Base-by-base conservation (phyloP, 257 asterid species). In the Plantago ovata region DNA sequence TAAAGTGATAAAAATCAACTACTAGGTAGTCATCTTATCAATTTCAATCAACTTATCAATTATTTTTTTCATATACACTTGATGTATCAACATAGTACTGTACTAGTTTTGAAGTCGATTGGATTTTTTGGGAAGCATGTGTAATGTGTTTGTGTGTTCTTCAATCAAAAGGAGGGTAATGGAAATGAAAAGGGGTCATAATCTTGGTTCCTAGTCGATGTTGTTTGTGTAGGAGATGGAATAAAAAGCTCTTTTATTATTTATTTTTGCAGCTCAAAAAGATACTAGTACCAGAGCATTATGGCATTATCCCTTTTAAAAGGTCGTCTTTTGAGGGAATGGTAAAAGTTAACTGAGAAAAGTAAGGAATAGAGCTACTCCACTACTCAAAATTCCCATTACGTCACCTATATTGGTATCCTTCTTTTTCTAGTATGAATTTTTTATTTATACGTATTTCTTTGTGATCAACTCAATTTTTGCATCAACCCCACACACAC, bases 141-240 rank as follows among this genome's bases (percentile, higher is more conserved):
- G 82, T 82, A 20, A 13, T 45, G 3, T 80, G 73, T 77, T 2
- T 3, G 7, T 8, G 4, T 28, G 36, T 28, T 28, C 4, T 28
- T 39, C 11, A 55, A 81, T 85, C 77, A 79, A 85, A 88, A 85
- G 87, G 66, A 60, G 83, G 76, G 56, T 67, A 80, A 78, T 80
- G 80, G 79, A 79, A 85, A 79, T 76, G 82, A 56, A 72, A 56
- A 81, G 50, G 28, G 23, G 15, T 40, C 80, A 74, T 78, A 75
- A 21, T 81, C 78, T 90, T 90, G 94, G 96, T 87, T 71, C 72
- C 73, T 87, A 77, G 89, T 81, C 77, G 90, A 66, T 82, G 96
- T 73, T 85, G 38, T 74, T 77, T 78, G 79, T 76, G 80, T 69
- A 75, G 68, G 81, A 79, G 70, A 65, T 66, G 80, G 94, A 82